Evolutionary conservation across 192 early-diverging fungal genomes (phyloP), one percentile per base, ranked within the genome.

Genomic region (Coemansia sp.): DNA sequence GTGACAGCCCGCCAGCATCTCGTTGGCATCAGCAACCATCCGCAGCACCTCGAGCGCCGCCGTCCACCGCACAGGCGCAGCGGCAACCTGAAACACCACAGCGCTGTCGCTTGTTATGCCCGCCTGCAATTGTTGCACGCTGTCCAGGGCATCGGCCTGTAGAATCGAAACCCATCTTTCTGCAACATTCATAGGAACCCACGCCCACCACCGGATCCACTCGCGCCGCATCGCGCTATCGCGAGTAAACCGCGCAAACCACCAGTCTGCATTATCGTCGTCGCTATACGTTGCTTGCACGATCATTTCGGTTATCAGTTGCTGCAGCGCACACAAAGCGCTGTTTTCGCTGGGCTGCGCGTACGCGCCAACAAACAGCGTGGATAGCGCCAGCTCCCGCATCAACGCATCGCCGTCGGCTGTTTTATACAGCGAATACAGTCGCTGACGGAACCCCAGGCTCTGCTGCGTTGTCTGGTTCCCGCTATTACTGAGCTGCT

Each of bases 191-290:
- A 63, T 59, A 3, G 80, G 80, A 22, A 65, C 65, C 4, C 48
- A 20, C 15, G 75, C 71, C 74, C 74, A 82, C 74, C 74, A 82
- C 54, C 19, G 19, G 5, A 69, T 32, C 80, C 80, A 82, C 23
- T 67, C 66, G 23, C 60, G 70, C 42, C 74, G 67, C 59, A 41
- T 58, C 6, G 19, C 29, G 25, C 62, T 69, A 45, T 66, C 69
- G 29, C 56, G 63, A 3, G 61, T 53, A 75, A 75, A 81, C 22
- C 35, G 48, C 49, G 50, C 66, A 43, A 64, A 67, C 72, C 77
- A 74, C 6, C 74, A 61, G 23, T 33, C 53, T 35, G 22, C 59
- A n/a, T 36, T 42, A 20, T 22, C 45, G 29, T 7, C 5, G 33
- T n/a, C 32, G 17, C 7, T 34, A 22, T 42, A 75, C n/a, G 36